Conservation (phyloP, 805 yeast species). For the Dipodascopsis tothii region DNA sequence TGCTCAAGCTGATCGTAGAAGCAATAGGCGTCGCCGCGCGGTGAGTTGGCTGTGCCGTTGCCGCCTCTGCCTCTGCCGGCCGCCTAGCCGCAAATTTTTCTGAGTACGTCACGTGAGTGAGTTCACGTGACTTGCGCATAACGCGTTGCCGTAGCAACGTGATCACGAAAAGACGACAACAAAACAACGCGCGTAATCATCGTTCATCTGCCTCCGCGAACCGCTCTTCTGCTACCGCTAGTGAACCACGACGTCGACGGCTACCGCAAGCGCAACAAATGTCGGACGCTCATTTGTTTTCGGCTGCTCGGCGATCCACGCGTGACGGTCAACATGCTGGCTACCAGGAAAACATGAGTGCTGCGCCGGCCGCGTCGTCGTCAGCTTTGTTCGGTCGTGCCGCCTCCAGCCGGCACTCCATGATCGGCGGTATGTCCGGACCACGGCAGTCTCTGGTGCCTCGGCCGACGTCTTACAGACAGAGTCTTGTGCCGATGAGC, state of each 20-base stretch:
- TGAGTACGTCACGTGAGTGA: not conserved
- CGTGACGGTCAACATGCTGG: constrained; percentile 7
- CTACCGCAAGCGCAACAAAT: constrained; percentile 1
- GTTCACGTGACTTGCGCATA: not conserved
- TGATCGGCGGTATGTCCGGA: constrained; percentile 5
- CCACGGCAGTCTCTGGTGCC: constrained; percentile 22
- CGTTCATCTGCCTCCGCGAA: too few relatives aligned
- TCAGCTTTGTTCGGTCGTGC: constrained; percentile 10
- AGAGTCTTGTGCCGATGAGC: constrained; percentile 15
- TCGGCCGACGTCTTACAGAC: constrained; percentile 16
- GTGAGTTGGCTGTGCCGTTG: too few relatives aligned
- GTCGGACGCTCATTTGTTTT: constrained; percentile 21
- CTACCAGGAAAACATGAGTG: constrained; percentile 6
- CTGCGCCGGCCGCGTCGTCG: constrained; percentile 3
- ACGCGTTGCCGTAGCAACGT: too few relatives aligned
- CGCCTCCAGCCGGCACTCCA: constrained; percentile 13
- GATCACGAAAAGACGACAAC: too few relatives aligned
- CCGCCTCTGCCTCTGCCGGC: too few relatives aligned
- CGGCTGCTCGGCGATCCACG: constrained; percentile 16
- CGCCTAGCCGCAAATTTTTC: not conserved
- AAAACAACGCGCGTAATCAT: too few relatives aligned
- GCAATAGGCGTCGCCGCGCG: too few relatives aligned
- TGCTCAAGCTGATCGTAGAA: too few relatives aligned
- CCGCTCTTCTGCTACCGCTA: too few relatives aligned
- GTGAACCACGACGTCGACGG: too few relatives aligned